phyloP scores from a whole-genome alignment of 2,329 filamentous ascomycete genomes.

The Blumeriella jaapii region DNA sequence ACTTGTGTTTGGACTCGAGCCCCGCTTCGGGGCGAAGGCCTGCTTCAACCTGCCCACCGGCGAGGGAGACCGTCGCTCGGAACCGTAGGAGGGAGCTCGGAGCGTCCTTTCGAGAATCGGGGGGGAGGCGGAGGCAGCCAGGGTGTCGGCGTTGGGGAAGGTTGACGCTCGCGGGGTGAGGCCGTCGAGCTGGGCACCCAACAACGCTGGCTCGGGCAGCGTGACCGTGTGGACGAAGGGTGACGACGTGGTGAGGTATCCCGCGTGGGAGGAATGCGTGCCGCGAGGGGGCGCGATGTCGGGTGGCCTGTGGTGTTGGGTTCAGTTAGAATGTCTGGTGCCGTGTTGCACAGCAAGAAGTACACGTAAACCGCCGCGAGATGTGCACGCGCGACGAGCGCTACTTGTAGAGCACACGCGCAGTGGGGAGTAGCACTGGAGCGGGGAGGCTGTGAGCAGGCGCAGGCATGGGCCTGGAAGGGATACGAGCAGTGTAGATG shows the following conservation, averaged over 20 bases:
- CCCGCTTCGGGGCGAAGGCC: constrained; percentile 45
- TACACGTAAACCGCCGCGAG: constrained; percentile 11
- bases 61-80: constrained; percentile 50
- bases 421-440: too few species aligned
- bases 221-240: constrained; percentile 50
- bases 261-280: constrained; percentile 53
- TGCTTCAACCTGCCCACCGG: constrained; percentile 61
- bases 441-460: too few species aligned
- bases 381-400: too few species aligned
- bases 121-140: constrained; percentile 25
- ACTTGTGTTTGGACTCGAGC: constrained; percentile 34
- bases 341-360: too few species aligned
- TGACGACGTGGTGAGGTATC: constrained; percentile 58
- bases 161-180: constrained; percentile 30
- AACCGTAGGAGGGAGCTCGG: constrained; percentile 32
- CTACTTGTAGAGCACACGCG: too few species aligned
- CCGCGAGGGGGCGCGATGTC: constrained; percentile 36
- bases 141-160: constrained; percentile 23
- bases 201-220: constrained; percentile 29
- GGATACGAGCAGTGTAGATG: too few species aligned
- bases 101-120: constrained; percentile 29
- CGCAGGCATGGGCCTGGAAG: too few species aligned
- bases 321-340: constrained; percentile 17
- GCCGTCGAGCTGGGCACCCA: constrained; percentile 28
- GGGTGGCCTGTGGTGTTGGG: constrained; percentile 12